Evolutionary conservation across 2,329 filamentous ascomycete genomes (phyloP), one percentile per base, ranked within the genome.

Genomic region (Purpureocillium lavendulum): DNA sequence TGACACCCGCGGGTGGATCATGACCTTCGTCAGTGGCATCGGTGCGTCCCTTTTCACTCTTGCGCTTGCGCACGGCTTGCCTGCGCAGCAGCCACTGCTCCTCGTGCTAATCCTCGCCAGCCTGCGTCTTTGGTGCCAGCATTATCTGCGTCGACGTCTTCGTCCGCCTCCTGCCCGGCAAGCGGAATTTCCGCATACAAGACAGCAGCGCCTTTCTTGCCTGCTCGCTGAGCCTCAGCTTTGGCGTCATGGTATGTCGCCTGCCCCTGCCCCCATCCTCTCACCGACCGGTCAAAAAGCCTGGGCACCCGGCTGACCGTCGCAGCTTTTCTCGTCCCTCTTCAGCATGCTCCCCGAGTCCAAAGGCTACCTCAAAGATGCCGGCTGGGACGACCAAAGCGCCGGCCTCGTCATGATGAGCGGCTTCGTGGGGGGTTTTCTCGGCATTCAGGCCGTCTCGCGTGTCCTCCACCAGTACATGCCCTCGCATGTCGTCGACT

Each of bases 331-430:
- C 61, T 95, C 89, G 29, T 82, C 90, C 1, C 65, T 97, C 24
- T 94, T 89, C 60, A 92, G 82, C 61, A 96, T 97, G 85, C 73
- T 97, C 7, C 90, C 90, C 9, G 87, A 86, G 15, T 81, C 90
- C 2, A 88, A 84, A 55, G 70, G 70, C 30, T 95, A 94, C 55
- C 72, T 98, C 4, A 68, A 73, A 43, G 70, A 79, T 40, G 83
- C 80, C 38, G 81, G 80, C 13, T 80, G 81, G 60, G 71, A 75
- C 7, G 69, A 85, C 3, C 75, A 80, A 45, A 57, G 64, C 2
- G 86, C 89, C 6, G 82, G 81, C 12, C 74, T 85, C 52, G 62
- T 79, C 26, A 68, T 88, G 53, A 81, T 88, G 54, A 73, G 53
- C 10, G 83, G 77, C 55, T 90, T 90, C 55, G 61, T 83, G 4